Conservation (phyloP, 2,329 filamentous ascomycete species). For the Nemania sp. region DNA sequence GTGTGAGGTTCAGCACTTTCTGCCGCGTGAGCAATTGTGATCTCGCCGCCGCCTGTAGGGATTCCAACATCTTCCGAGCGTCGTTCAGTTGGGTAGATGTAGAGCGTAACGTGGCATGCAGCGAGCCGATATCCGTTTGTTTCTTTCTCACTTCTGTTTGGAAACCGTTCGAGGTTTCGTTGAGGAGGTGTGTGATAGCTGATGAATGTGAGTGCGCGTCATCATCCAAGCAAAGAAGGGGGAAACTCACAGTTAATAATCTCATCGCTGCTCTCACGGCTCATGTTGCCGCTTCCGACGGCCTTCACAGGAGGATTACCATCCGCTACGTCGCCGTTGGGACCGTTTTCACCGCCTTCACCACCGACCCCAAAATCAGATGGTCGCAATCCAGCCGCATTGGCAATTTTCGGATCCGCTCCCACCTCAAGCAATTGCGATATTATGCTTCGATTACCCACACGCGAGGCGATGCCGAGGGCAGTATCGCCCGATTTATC, state of each 20-base stretch:
- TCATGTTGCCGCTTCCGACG: conserved; percentile 57
- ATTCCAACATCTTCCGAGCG: conserved; percentile 74
- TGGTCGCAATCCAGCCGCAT: conserved; percentile 84
- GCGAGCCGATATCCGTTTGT: conserved; percentile 79
- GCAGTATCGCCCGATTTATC: conserved; percentile 95
- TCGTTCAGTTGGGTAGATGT: conserved; percentile 79
- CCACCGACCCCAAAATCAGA: conserved; percentile 93
- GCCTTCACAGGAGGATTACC: conserved; percentile 36
- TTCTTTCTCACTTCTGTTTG: conserved; percentile 81
- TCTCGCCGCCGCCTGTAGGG: conserved; percentile 67
- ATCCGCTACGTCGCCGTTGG: conserved; percentile 33
- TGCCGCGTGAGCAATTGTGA: conserved; percentile 69
- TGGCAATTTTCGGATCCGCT: conserved; percentile 88
- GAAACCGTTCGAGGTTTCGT: conserved; percentile 78
- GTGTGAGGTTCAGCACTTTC: conserved; percentile 77
- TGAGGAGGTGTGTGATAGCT: conserved; percentile 83
- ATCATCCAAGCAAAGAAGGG: not conserved
- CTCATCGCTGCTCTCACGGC: conserved; percentile 75
- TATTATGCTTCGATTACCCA: conserved; percentile 92
- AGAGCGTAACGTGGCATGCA: conserved; percentile 80
- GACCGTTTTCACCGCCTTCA: conserved; percentile 46
- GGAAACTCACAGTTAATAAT: conserved; percentile 73
- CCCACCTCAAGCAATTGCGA: conserved; percentile 96
- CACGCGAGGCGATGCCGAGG: conserved; percentile 88
- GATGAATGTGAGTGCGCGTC: conserved; percentile 3